Conservation (phyloP, 176 grass and related monocot species). For the Chloris gayana region DNA sequence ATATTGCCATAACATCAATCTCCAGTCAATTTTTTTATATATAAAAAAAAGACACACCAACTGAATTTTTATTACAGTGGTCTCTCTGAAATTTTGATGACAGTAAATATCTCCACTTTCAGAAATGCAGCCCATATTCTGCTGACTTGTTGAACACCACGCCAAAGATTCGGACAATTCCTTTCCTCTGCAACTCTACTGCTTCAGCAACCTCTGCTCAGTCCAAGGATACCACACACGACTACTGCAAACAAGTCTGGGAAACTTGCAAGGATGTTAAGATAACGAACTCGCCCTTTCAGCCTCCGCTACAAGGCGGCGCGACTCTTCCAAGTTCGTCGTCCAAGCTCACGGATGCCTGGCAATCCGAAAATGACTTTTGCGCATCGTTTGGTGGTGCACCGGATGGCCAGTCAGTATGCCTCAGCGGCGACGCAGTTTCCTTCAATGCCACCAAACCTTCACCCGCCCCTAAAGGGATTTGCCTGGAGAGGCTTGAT, state of each 20-base stretch:
- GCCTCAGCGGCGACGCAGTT: slow-evolving; percentile 58
- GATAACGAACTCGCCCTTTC: slow-evolving; percentile 76
- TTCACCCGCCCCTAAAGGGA: slow-evolving; percentile 59
- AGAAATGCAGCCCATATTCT: slow-evolving; percentile 85
- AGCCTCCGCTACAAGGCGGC: slow-evolving; percentile 45
- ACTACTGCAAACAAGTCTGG: slow-evolving; percentile 72
- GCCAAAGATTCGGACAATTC: slow-evolving; percentile 48
- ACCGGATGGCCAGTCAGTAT: slow-evolving; percentile 47
- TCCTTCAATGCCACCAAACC: slow-evolving; percentile 60
- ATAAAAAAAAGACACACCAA: not conserved
- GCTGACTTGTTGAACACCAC: slow-evolving; percentile 56
- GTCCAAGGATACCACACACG: slow-evolving; percentile 57
- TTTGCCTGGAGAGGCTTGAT: slow-evolving; percentile 79
- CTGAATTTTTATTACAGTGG: not conserved
- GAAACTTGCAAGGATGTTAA: slow-evolving; percentile 68
- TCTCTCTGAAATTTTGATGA: not conserved
- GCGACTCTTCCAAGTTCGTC: slow-evolving; percentile 36
- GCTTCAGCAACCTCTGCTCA: slow-evolving; percentile 35
- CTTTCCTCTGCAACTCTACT: slow-evolving; percentile 61
- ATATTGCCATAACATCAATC: not conserved
- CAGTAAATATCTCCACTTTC: slow-evolving; percentile 13
- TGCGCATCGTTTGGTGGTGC: slow-evolving; percentile 63
- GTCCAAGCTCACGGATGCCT: slow-evolving; percentile 61
- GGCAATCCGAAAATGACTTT: slow-evolving; percentile 81
- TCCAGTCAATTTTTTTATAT: no score